These are phyloP conservation scores for Telopea speciosissima DNA, from an alignment of 177 flowering plant species.

Conservation along the genomic window DNA sequence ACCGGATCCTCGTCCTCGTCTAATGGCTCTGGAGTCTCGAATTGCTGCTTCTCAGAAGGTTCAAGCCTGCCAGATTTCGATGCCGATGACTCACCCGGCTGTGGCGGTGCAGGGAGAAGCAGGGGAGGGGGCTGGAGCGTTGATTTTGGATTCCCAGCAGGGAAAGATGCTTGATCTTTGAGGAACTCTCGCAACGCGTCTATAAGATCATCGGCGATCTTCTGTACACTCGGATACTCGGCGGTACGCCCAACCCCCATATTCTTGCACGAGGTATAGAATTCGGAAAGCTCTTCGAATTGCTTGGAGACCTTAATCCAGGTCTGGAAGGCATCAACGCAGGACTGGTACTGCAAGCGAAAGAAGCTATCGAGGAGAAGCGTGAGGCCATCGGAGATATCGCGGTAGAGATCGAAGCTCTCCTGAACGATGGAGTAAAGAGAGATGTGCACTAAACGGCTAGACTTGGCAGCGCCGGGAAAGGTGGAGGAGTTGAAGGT, in stretches of 20 bases:
- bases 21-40: no score
- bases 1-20: conserved; percentile 37
- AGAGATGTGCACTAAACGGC: no score
- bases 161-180: no score
- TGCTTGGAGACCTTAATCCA: conserved; percentile 62
- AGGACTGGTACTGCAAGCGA: conserved; percentile 46
- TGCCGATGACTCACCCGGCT: no score
- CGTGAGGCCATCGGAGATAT: conserved; percentile 64
- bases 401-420: conserved; percentile 69
- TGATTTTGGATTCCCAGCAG: no score
- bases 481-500: no score
- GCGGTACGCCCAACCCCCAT: conserved; percentile 65
- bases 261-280: conserved; percentile 50
- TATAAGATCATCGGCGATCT: conserved; percentile 53
- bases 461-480: no score
- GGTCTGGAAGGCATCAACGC: conserved; percentile 45
- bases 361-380: conserved; percentile 79
- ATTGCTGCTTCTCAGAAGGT: no score
- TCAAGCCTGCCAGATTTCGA: no score
- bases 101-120: no score
- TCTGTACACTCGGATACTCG: conserved; percentile 73
- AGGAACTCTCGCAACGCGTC: conserved; percentile 69
- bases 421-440: conserved; percentile 54
- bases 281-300: conserved; percentile 50
- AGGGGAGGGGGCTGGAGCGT: no score